Evolutionary conservation across 345 rosid genomes (phyloP).

Genomic region (Salix viminalis): DNA sequence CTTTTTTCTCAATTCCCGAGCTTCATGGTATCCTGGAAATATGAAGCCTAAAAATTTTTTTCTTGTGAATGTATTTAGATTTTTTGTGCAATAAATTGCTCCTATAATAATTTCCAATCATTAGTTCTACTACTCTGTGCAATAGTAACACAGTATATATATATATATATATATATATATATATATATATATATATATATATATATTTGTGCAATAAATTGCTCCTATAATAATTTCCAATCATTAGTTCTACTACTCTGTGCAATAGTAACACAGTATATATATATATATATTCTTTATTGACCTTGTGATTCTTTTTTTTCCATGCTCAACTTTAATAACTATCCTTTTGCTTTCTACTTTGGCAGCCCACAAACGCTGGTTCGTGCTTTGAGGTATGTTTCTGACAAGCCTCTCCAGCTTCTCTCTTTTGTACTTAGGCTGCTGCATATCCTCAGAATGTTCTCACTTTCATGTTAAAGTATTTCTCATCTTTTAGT

Average conservation of each 20-base stretch:
- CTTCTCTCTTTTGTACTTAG: background rate
- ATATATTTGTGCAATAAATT: background rate
- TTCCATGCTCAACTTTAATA: background rate
- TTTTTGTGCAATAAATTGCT: background rate
- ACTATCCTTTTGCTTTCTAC: slow-evolving; percentile 5
- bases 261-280: background rate
- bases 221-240: background rate
- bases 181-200: no score
- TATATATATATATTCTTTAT: background rate
- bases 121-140: background rate
- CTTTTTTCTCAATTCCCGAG: background rate
- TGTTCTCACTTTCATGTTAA: background rate
- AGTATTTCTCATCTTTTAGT: background rate
- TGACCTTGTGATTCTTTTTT: background rate
- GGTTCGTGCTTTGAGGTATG: slow-evolving; percentile 96
- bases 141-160: background rate
- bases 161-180: no score
- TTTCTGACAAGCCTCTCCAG: slow-evolving; percentile 1
- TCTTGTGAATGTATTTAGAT: background rate
- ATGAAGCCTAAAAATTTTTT: background rate
- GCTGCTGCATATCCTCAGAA: background rate
- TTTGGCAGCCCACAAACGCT: slow-evolving; percentile 93
- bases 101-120: background rate
- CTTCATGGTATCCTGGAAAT: background rate
- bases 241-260: background rate